Evolutionary conservation across 2,329 filamentous ascomycete species (phyloP), one percentile per base, ranked within the genome.

Genomic region (Nemania diffusa): DNA sequence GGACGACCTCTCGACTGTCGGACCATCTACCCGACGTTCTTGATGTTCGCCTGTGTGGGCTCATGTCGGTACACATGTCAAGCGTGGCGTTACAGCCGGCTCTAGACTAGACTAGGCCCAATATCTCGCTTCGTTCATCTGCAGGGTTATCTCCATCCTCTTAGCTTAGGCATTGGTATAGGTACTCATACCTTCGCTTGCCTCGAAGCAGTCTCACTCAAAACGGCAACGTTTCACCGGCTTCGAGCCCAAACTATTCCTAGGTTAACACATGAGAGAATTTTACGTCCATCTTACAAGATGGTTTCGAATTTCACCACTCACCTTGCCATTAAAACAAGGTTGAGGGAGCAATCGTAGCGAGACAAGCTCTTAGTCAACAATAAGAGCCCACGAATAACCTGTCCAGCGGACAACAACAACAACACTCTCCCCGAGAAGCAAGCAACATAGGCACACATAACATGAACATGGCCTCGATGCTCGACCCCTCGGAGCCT

Each of bases 401-500:
- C 52, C 29, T 22, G 22, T 53, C 27, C 57, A 15, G 37, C 17
- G 13, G 50, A n/a, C 32, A 62, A 2, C 44, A 44, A n/a, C 15
- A 32, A 11, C 37, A 58, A 3, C 40, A 32, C 13, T 15, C 57
- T 51, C 22, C 64, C 69, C 26, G 27, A 62, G 27, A 66, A 57
- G 58, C 75, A 32, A 53, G 46, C 32, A 67, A 46, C 66, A 72
- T 71, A 65, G 60, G 68, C 26, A 34, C 17, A 56, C 64, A 69
- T 26, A 51, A 51, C 11, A 27, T 51, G 24, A 51, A 51, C 59
- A 68, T 71, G 26, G 42, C 66, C 46, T 79, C 81, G 5, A 75
- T 79, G 51, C 78, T 78, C 5, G 77, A 76, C 13, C 63, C 75
- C 4, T 64, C 74, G 11, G 76, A 78, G 17, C 77, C 80, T 24